phyloP scores from a whole-genome alignment of 1,284 basidiomycete genomes.

The Cerioporus squamosus region DNA sequence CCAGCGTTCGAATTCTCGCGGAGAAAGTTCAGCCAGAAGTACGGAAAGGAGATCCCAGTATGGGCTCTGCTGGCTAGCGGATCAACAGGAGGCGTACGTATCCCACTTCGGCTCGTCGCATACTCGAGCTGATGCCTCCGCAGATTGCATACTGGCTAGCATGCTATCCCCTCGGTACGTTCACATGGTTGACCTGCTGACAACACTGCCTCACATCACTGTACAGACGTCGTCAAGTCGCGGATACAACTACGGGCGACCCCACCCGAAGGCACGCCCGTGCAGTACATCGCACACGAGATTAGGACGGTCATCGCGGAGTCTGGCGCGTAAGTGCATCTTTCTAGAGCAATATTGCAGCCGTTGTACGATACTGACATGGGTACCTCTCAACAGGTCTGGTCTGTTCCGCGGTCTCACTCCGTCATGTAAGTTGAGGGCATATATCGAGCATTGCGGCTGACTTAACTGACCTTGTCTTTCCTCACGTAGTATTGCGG shows the following conservation, averaged over 20 bases:
- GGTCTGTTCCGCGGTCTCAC: constrained; percentile 78
- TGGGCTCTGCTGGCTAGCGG: constrained; percentile 91
- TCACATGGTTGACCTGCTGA: background rate
- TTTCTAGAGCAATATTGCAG: constrained; percentile 3
- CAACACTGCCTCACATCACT: no score
- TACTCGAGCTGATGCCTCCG: background rate
- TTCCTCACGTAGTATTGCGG: constrained; percentile 49
- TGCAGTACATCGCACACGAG: constrained; percentile 83
- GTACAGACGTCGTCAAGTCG: constrained; percentile 87
- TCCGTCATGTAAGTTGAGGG: constrained; percentile 61
- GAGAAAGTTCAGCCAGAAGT: constrained; percentile 67
- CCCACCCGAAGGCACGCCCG: constrained; percentile 79
- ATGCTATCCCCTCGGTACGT: constrained; percentile 83
- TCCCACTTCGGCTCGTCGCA: no score
- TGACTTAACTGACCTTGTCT: background rate
- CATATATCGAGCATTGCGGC: background rate
- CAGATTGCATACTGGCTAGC: no score
- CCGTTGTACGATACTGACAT: background rate
- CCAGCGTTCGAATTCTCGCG: constrained; percentile 89
- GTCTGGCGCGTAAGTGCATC: constrained; percentile 69
- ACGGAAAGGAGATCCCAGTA: constrained; percentile 76
- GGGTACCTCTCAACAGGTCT: constrained; percentile 40
- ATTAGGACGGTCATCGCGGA: constrained; percentile 71
- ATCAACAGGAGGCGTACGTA: constrained; percentile 82
- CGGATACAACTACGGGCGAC: constrained; percentile 81